Evolutionary conservation across 441 rosid genomes (phyloP).

Genomic region (Populus hybrid): DNA sequence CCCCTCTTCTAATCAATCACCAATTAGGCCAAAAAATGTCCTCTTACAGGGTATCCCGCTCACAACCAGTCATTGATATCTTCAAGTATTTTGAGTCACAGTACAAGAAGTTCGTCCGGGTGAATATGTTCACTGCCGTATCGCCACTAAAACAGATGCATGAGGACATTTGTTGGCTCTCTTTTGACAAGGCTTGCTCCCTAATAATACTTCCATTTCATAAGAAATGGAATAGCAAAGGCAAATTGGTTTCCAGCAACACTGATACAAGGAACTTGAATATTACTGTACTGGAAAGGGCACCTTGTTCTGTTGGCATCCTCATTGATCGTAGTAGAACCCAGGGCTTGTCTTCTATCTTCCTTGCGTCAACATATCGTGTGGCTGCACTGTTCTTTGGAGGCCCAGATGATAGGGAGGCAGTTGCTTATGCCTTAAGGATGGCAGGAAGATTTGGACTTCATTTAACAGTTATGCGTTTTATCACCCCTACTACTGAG

Average conservation of each 20-base stretch:
- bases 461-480: constrained; percentile 22
- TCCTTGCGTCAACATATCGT: constrained; percentile 1
- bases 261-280: constrained; percentile 28
- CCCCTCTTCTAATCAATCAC: constrained; percentile 36
- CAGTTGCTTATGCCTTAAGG: constrained; percentile 37
- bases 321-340: constrained; percentile 32
- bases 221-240: constrained; percentile 31
- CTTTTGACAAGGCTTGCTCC: constrained; percentile 31
- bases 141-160: constrained; percentile 41
- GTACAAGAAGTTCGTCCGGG: constrained; percentile 10
- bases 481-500: not conserved
- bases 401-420: constrained; percentile 49
- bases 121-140: constrained; percentile 37
- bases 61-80: constrained; percentile 24
- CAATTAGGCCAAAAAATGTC: constrained; percentile 26
- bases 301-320: constrained; percentile 47
- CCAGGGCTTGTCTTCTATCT: constrained; percentile 18
- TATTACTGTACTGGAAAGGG: constrained; percentile 29
- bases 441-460: constrained; percentile 30
- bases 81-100: constrained; percentile 24
- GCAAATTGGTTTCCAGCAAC: constrained; percentile 25
- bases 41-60: not conserved
- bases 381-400: constrained; percentile 34
- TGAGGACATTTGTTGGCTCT: constrained; percentile 41
- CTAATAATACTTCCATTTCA: constrained; percentile 44